Evolutionary conservation across 331 rosid species (phyloP).

Genomic region (Rosa hybrid): DNA sequence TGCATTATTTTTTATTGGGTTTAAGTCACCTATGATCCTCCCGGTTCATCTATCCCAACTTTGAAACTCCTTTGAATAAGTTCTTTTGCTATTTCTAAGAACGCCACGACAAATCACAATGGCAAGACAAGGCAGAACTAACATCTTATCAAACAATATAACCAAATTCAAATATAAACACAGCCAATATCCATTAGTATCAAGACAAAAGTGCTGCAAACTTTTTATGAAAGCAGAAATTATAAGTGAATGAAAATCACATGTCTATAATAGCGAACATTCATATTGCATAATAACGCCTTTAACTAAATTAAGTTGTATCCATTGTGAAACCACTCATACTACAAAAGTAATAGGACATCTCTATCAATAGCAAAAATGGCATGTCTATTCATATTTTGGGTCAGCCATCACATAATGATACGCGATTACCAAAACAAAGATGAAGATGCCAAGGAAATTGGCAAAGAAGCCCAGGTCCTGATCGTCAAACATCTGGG

Average conservation of each 20-base stretch:
- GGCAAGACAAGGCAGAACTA: not conserved
- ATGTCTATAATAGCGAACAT: not conserved
- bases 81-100: not conserved
- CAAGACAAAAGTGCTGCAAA: not conserved
- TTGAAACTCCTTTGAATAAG: not conserved
- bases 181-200: not conserved
- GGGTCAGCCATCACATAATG: slow-evolving; percentile 93
- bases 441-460: slow-evolving; percentile 87
- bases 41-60: not conserved
- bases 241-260: not conserved
- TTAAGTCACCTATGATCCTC: not conserved
- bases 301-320: slow-evolving; percentile 28
- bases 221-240: too few relatives aligned
- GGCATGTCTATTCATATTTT: slow-evolving; percentile 56
- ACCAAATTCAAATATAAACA: not conserved
- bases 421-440: slow-evolving; percentile 85
- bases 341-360: slow-evolving; percentile 28
- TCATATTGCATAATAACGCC: slow-evolving; percentile 5
- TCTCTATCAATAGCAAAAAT: not conserved
- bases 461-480: slow-evolving; percentile 95
- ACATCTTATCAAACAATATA: not conserved
- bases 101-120: not conserved
- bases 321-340: slow-evolving; percentile 31
- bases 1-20: not conserved
- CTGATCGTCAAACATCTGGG: slow-evolving; percentile 89